Percentiles rank a stretch among this genome's conserved stretches.
Conservation (phyloP, 2,329 filamentous ascomycete genomes). For the Arthrobotrys entomopaga region DNA sequence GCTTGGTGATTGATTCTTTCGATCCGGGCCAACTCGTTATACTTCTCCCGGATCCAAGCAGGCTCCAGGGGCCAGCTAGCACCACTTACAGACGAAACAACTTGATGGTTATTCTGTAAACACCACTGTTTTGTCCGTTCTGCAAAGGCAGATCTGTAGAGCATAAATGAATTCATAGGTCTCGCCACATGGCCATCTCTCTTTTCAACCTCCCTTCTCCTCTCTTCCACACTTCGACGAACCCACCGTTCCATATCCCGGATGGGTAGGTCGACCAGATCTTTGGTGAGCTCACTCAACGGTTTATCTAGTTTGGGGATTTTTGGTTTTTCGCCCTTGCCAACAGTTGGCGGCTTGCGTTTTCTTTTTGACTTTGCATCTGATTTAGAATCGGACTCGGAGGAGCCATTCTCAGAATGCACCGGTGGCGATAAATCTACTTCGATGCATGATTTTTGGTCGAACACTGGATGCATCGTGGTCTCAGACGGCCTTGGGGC, state of each 20-base stretch:
- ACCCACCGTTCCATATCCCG: conserved; percentile 85
- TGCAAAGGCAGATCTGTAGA: conserved; percentile 93
- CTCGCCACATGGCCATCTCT: conserved; percentile 84
- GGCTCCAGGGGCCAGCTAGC: conserved; percentile 86
- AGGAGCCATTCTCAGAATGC: conserved; percentile 1
- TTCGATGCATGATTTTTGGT: neutral
- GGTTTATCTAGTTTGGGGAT: conserved; percentile 72
- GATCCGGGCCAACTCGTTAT: conserved; percentile 79
- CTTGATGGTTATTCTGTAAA: conserved; percentile 88
- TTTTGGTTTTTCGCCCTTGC: conserved; percentile 63
- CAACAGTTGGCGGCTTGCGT: conserved; percentile 45
- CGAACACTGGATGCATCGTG: neutral
- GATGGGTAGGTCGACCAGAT: conserved; percentile 71
- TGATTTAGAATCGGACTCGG: neutral
- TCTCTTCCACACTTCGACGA: conserved; percentile 73
- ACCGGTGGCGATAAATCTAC: neutral
- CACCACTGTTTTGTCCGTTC: conserved; percentile 84
- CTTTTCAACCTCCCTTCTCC: conserved; percentile 74
- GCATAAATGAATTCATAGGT: conserved; percentile 98
- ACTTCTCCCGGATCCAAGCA: conserved; percentile 76
- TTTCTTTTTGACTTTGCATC: conserved; percentile 29
- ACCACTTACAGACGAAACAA: conserved; percentile 88
- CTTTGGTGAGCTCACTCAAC: conserved; percentile 75
- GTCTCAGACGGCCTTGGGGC: neutral
- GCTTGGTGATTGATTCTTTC: conserved; percentile 85